Evolutionary conservation across 805 yeast genomes (phyloP).

Genomic region (Torulaspora maleeae): DNA sequence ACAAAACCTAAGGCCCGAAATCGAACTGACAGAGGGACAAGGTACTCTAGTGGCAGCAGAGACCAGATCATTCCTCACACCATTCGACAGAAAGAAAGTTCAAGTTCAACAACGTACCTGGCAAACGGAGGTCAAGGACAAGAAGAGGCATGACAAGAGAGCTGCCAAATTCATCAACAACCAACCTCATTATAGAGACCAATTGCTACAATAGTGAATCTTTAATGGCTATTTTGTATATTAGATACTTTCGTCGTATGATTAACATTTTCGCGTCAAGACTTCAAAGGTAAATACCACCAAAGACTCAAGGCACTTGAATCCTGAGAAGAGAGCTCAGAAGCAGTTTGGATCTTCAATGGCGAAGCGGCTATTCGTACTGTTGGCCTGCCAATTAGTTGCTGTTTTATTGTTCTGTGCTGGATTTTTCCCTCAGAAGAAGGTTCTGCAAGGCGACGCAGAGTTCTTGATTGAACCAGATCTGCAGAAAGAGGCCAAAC

Average conservation of each 20-base stretch:
- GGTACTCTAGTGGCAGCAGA: conserved; percentile 87
- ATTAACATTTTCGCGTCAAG: conserved; percentile 3
- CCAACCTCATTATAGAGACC: conserved; percentile 87
- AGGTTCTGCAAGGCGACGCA: conserved; percentile 60
- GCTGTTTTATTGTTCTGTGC: conserved; percentile 62
- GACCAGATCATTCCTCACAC: conserved; percentile 46
- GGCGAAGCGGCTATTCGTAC: conserved; percentile 9
- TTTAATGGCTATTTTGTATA: conserved; percentile 4
- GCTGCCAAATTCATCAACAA: conserved; percentile 76
- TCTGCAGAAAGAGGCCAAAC: conserved; percentile 29
- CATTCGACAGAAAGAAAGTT: conserved; percentile 43
- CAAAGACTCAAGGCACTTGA: background rate
- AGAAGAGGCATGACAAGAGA: conserved; percentile 47
- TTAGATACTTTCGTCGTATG: background rate
- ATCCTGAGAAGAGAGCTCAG: background rate
- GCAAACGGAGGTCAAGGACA: conserved; percentile 54
- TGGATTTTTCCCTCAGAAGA: conserved; percentile 93
- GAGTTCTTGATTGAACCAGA: conserved; percentile 34
- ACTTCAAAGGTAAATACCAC: background rate
- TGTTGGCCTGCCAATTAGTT: conserved; percentile 39
- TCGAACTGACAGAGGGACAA: conserved; percentile 63
- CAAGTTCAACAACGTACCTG: conserved; percentile 60
- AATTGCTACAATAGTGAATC: conserved; percentile 46
- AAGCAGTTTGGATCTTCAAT: conserved; percentile 1
- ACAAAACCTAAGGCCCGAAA: conserved; percentile 62